Base-by-base conservation (phyloP, 2,329 filamentous ascomycete genomes). In the Neoarthrinium moseri region DNA sequence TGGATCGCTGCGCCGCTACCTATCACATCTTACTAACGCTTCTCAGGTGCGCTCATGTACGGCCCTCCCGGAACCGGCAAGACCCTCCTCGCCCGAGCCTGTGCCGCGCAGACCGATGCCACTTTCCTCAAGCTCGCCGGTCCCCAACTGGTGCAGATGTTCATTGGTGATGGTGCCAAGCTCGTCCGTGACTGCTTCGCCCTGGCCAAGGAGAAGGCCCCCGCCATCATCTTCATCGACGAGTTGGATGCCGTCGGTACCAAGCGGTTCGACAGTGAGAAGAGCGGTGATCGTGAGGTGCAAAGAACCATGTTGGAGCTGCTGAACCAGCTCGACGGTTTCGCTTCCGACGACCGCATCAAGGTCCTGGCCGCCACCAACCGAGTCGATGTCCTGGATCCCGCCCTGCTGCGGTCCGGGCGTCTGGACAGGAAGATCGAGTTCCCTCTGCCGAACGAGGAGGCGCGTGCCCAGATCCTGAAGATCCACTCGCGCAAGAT, bases 141-240 rank as follows among this genome's bases (percentile, higher is more conserved):
- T 41, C 94, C 95, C 5, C 94, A 99, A 71, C 83, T 99, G 30
- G 94, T 99, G 23, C 94, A 99, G 69, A 99, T 97, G 94, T 99
- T 97, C 68, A 99, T 99, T 32, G 94, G 94, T 66, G 95, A 99
- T 57, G 94, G 94, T 61, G 94, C 95, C 34, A 99, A 99, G 73
- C 81, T 99, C 23, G 94, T 99, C 33, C 88, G 94, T 48, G 94
- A 99, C 73, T 95, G 90, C 71, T 99, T 99, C 66, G 94, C 94
- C 2, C 77, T 99, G 12, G 94, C 94, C 44, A 99, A 99, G 69
- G 94, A 99, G 71, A 99, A 99, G 77, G 94, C 94, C 0, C 95
- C 94, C 1, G 91, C 94, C 48, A 99, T 99, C 69, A 99, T 99
- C 69, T 99, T 99, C 77, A 97, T 99, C 61, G 94, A 99, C 72